Base-by-base conservation (phyloP, 164 flowering plant genomes). In the Tetrastigma voinierianum region DNA sequence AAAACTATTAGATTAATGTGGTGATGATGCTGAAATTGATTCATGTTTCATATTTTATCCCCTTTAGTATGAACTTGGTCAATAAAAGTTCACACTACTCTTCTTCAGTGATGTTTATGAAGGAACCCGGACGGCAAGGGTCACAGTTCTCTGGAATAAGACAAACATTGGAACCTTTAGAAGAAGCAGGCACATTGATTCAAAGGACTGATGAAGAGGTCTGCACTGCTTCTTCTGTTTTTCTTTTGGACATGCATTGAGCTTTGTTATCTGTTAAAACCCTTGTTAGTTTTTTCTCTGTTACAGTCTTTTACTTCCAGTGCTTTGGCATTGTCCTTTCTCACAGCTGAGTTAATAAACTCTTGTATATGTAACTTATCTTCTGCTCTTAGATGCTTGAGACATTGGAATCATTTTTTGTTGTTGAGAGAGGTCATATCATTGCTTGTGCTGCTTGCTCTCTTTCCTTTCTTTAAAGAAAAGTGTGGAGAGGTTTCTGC, bases 401-500 rank as follows among this genome's bases (percentile, higher is more conserved):
- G 66, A 78, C 87, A 46, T 62, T 95, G 76, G 84, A 89, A 70
- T 86, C 88, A 2, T 89, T 86, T 76, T 76, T 82, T 59, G 95
- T 95, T 51, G 89, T 93, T 74, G 99, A 95, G 71, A 87, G 98
- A 75, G 98, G 98, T 60, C 96, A 94, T 20, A 81, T 93, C 23
- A 93, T 90, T 68, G 99, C 99, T 23, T 88, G 97, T 78, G 97
- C 94, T 70, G 98, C n/a, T n/a, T n/a, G n/a, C 99, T 61, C 93
- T 95, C 51, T 92, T 89, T 69, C 96, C 94, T 51, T 95, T 82
- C 84, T 78, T 77, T 58, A 76, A 86, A 66, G 96, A 87, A 9
- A 90, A 84, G 62, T 90, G 94, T 79, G 99, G 89, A 48, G 99
- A 95, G 75, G 87, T 95, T 71, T 97, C 99, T 72, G 87, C 91